Percentiles rank a stretch among this genome's conserved stretches.
phyloP scores from a whole-genome alignment of 2,329 filamentous ascomycete genomes.

The Chaetomiaceae sp. region DNA sequence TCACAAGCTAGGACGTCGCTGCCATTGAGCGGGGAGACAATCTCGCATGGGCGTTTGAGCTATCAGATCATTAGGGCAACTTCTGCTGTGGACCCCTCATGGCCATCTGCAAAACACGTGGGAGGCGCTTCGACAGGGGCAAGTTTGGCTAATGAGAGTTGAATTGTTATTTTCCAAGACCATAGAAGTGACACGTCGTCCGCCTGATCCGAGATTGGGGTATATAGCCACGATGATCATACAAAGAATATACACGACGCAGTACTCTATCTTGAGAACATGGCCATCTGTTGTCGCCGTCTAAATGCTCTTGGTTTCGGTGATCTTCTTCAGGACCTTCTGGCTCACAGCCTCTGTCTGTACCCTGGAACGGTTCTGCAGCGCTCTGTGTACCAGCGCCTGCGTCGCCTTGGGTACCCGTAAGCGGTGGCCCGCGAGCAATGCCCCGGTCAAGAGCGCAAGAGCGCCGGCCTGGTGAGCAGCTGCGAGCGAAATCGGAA shows the following conservation, averaged over 20 bases:
- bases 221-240: background rate
- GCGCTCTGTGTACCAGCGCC: conserved; percentile 52
- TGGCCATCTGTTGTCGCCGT: background rate
- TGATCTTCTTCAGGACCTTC: conserved; percentile 14
- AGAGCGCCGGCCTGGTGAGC: conserved; percentile 89
- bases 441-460: conserved; percentile 74
- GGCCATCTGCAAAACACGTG: background rate
- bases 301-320: conserved; percentile 8
- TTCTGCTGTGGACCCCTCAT: background rate
- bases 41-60: no score
- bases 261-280: background rate
- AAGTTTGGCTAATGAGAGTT: no score
- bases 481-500: conserved; percentile 81
- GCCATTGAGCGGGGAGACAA: no score
- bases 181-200: background rate
- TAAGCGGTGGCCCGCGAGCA: conserved; percentile 74
- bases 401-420: conserved; percentile 66
- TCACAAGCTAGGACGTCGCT: no score
- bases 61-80: background rate
- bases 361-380: conserved; percentile 26
- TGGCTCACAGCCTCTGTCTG: conserved; percentile 7
- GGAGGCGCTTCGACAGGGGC: no score
- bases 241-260: background rate
- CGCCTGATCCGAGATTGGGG: background rate
- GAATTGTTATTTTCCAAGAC: conserved; percentile 5